Conservation (phyloP, 1,284 basidiomycete species). For the Cryptococcus floricola region DNA sequence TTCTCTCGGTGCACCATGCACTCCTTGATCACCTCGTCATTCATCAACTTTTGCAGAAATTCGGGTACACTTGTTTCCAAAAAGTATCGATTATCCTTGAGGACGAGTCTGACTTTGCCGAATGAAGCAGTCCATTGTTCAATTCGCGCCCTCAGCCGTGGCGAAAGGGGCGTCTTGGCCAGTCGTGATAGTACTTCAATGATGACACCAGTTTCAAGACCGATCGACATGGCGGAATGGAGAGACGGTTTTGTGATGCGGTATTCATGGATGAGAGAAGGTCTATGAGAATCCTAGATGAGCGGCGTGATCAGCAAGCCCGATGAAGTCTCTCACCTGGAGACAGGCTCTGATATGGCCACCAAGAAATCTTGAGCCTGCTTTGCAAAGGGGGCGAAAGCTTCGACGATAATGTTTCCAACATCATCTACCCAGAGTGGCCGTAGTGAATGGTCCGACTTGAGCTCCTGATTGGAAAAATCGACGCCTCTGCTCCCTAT, state of each 20-base stretch:
- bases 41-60: slow-evolving; percentile 76
- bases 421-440: slow-evolving; percentile 94
- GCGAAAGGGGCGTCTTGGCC: slow-evolving; percentile 88
- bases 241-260: slow-evolving; percentile 96
- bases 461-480: slow-evolving; percentile 64
- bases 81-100: slow-evolving; percentile 94
- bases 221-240: slow-evolving; percentile 97
- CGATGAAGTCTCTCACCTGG: slow-evolving; percentile 63
- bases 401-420: slow-evolving; percentile 91
- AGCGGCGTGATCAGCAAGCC: background rate
- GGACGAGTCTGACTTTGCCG: slow-evolving; percentile 92
- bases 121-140: slow-evolving; percentile 87
- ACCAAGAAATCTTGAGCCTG: slow-evolving; percentile 98
- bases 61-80: slow-evolving; percentile 92
- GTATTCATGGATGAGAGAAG: slow-evolving; percentile 98
- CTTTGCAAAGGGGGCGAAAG: slow-evolving; percentile 92
- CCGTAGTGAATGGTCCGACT: slow-evolving; percentile 80
- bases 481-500: slow-evolving; percentile 33
- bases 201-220: slow-evolving; percentile 95
- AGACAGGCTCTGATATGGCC: slow-evolving; percentile 97
- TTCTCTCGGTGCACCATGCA: slow-evolving; percentile 39
- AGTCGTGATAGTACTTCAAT: slow-evolving; percentile 89
- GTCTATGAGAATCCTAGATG: slow-evolving; percentile 55
- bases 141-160: slow-evolving; percentile 75
- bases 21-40: slow-evolving; percentile 67